Evolutionary conservation across 768 basidiomycete genomes (phyloP), one percentile per base, ranked within the genome.

Genomic region (Phallus indusiatus): DNA sequence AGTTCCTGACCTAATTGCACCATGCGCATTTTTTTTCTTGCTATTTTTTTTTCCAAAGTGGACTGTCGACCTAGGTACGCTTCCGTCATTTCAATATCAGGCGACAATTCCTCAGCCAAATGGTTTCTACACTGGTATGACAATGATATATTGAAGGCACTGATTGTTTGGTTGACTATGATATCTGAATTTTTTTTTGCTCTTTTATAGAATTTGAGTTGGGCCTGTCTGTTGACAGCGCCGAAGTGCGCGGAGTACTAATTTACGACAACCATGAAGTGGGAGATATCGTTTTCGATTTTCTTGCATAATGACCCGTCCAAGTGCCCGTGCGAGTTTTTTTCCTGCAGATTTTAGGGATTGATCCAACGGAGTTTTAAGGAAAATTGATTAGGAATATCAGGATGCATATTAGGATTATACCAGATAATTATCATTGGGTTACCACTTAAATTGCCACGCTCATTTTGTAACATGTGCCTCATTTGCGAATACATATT

Each of bases 171-270:
- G 42, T 42, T 42, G 12, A 42, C 42, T 42, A n/a, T 14, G 42
- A 10, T 42, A 12, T 42, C 12, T 42, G 10, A 51, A 20, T 46
- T 18, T n/a, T 10, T 37, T 37, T n/a, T 42, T 42, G 4, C 12
- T 48, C 47, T 28, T 16, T 17, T 7, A 22, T 65, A 90, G 88
- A 91, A 68, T 93, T 91, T 64, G 89, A 91, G 68, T 80, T 92
- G 2, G 90, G 85, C 8, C 72, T 92, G 61, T 90, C 90, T 71
- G 72, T 92, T 65, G 89, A 92, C 68, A 89, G 88, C 63, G 88
- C 85, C 58, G 90, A 92, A 73, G 88, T 92, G 66, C 84, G 90
- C 59, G 90, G 89, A 20, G 83, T 89, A 60, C 68, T 91, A 60
- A 70, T 90, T 50, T 85, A 84, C 66, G 81, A 87, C 55, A 82